A percentile compares a stretch with the other conserved stretches of the same genome.
Evolutionary conservation across 305 asterid genomes (phyloP).

Genomic region (Fraxinus ornus): DNA sequence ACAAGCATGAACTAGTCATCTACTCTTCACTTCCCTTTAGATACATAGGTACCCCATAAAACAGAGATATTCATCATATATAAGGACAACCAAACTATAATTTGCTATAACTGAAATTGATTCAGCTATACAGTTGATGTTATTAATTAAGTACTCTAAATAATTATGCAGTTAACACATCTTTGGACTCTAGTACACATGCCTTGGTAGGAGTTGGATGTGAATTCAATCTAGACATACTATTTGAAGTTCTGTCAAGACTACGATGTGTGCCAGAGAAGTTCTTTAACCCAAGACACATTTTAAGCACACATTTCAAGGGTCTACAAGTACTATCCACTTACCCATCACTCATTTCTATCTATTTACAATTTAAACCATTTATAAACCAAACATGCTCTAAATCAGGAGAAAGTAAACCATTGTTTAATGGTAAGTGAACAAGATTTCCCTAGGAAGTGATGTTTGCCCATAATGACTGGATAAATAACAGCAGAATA

Average conservation of each 20-base stretch:
- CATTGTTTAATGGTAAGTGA: slow-evolving; percentile 15
- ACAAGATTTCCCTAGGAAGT: background rate
- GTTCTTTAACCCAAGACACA: background rate
- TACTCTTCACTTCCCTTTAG: background rate
- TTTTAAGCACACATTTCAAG: background rate
- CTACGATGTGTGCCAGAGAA: background rate
- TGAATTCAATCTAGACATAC: slow-evolving; percentile 14
- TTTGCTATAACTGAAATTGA: background rate
- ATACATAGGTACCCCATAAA: slow-evolving; percentile 2
- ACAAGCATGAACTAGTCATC: background rate
- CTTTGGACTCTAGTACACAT: slow-evolving; percentile 1
- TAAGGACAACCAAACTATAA: background rate
- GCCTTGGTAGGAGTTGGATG: slow-evolving; percentile 10
- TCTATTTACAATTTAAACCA: background rate
- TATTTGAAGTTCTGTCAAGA: background rate
- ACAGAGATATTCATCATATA: background rate
- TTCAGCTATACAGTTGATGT: background rate
- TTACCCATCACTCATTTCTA: background rate
- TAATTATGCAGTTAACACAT: background rate
- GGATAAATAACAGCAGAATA: background rate
- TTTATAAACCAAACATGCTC: background rate
- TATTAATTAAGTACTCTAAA: background rate
- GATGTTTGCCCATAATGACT: background rate
- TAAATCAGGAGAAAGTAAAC: slow-evolving; percentile 1
- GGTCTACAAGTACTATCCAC: background rate